Evolutionary conservation across 2,329 filamentous ascomycete species (phyloP), one percentile per base, ranked within the genome.

Genomic region (Thermomyces lanuginosus): DNA sequence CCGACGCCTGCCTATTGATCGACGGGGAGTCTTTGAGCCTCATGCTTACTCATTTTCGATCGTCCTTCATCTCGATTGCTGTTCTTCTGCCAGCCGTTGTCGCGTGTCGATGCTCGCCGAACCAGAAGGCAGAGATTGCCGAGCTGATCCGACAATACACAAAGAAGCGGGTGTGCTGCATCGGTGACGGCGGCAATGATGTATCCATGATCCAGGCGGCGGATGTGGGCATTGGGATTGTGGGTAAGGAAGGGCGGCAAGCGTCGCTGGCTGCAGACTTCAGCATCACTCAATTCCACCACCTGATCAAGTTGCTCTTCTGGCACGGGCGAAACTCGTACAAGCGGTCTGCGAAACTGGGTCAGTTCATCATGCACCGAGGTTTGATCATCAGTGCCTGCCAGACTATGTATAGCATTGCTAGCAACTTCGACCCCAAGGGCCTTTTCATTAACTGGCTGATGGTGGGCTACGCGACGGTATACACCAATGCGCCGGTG

Each of bases 191-290:
- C 38, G 89, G 91, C 42, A 98, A 98, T 55, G 91, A 98, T 49
- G 89, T 98, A 4, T 86, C 77, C 40, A 98, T 98, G 89, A 98
- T 98, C 40, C 89, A 95, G 60, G 86, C 89, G 5, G 89, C 91
- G 1, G 89, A 98, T 45, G 84, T 98, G 0, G 91, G 91, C 34
- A 86, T 98, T 14, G 89, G 89, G 34, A 98, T 98, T 35, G 89
- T 95, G 1, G 89, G 89, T 33, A 98, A 98, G 60, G 89, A 98
- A 60, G 89, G 89, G 17, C 73, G 81, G 12, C 89, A 98, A 59
- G 89, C 89, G 18, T 89, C 78, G 45, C 65, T 98, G 24, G 91
- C 91, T 0, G 91, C 89, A 7, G 89, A 98, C 51, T 98, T 98
- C 53, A 89, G 78, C 32, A 92, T 98, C 41, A 81, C 83, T 33